Conservation (phyloP, 2,329 filamentous ascomycete species). For the Fusarium nanum region DNA sequence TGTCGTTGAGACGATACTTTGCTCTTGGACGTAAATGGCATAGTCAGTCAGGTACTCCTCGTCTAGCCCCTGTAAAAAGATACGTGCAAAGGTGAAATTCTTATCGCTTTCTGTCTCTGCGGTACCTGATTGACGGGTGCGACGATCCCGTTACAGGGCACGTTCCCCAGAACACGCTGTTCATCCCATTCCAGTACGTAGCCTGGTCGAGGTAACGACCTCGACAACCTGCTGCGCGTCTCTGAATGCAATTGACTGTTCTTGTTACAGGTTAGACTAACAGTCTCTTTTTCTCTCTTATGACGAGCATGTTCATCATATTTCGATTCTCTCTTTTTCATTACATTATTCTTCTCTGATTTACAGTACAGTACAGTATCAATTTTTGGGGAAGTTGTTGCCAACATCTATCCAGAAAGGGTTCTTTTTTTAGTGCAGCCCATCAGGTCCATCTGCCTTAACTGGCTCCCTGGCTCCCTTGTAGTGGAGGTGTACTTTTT, state of each 20-base stretch:
- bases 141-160: conserved; percentile 36
- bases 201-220: not conserved
- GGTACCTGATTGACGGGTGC: conserved; percentile 30
- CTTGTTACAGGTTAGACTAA: not conserved
- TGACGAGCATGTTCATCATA: not conserved
- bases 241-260: conserved; percentile 7
- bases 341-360: not conserved
- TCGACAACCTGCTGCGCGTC: conserved; percentile 10
- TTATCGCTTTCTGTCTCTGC: conserved; percentile 2
- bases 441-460: conserved; percentile 15
- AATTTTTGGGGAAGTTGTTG: not conserved
- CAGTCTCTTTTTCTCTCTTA: not conserved
- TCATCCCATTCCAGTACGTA: conserved; percentile 34
- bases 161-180: conserved; percentile 37
- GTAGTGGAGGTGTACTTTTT: conserved; percentile 33
- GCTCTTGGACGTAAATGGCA: not conserved
- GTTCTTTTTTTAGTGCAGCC: conserved; percentile 21
- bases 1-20: conserved; percentile 10
- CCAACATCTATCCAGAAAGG: not conserved
- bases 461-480: conserved; percentile 13
- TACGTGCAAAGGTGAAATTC: conserved; percentile 22
- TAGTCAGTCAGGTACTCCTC: conserved; percentile 11
- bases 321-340: not conserved
- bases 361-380: not conserved
- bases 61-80: conserved; percentile 7